phyloP scores from a whole-genome alignment of 805 yeast genomes.

The Metschnikowia santaceciliae region DNA sequence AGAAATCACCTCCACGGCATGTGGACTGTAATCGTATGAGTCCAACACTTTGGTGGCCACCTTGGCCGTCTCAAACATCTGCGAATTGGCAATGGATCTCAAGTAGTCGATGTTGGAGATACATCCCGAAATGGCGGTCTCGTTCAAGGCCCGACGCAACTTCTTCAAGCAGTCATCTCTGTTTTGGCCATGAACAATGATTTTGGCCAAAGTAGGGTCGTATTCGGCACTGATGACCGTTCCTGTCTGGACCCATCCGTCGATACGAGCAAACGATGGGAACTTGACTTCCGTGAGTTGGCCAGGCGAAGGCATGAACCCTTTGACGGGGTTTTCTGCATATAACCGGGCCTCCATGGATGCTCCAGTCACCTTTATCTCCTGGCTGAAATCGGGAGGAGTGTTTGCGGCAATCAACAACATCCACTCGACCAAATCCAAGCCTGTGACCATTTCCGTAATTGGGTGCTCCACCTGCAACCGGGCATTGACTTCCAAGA shows the following conservation, averaged over 20 bases:
- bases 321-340: conserved; percentile 96
- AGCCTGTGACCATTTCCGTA: conserved; percentile 91
- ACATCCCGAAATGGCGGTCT: conserved; percentile 86
- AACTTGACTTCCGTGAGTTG: conserved; percentile 79
- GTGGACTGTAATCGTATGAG: conserved; percentile 70
- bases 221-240: conserved; percentile 86
- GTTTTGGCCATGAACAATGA: conserved; percentile 89
- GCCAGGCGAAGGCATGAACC: conserved; percentile 95
- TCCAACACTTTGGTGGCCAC: conserved; percentile 89
- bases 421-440: conserved; percentile 98
- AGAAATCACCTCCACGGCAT: conserved; percentile 75
- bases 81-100: conserved; percentile 76
- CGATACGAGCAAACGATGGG: conserved; percentile 91
- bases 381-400: conserved; percentile 71
- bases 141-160: conserved; percentile 75
- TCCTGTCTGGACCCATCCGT: conserved; percentile 91
- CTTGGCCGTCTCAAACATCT: conserved; percentile 77
- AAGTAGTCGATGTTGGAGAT: conserved; percentile 87
- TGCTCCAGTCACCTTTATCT: conserved; percentile 69
- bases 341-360: conserved; percentile 96
- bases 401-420: conserved; percentile 82
- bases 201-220: conserved; percentile 94
- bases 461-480: conserved; percentile 97
- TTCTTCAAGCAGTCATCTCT: conserved; percentile 79
- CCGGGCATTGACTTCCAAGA: conserved; percentile 93